Percentiles rank a stretch among this genome's conserved stretches.
phyloP scores from a whole-genome alignment of 352 stramenopile species.

The Pythium insidiosum region DNA sequence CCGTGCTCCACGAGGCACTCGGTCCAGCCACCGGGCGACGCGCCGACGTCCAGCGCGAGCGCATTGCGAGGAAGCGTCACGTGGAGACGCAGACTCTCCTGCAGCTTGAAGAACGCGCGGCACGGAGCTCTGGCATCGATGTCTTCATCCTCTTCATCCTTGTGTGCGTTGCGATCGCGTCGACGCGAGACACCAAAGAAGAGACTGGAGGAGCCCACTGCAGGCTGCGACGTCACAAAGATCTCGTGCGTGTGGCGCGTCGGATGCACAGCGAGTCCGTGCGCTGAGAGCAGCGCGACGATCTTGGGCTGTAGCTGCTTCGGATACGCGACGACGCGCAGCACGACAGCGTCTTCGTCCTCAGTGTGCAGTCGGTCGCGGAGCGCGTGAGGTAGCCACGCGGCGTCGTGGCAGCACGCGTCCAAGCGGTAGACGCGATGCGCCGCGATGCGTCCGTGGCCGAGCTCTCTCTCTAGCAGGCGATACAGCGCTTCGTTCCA shows the following conservation, averaged over 20 bases:
- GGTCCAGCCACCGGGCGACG: conserved; percentile 48
- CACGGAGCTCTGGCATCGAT: conserved; percentile 24
- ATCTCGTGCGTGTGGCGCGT: conserved; percentile 40
- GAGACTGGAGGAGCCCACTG: conserved; percentile 14
- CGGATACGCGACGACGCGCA: conserved; percentile 31
- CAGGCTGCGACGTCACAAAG: conserved; percentile 23
- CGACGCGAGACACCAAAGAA: conserved; percentile 24
- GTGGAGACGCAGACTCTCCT: conserved; percentile 28
- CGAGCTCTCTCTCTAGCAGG: conserved; percentile 6
- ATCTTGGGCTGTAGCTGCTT: conserved; percentile 26
- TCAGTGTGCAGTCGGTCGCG: neutral
- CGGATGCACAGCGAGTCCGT: conserved; percentile 27
- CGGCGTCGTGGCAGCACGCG: conserved; percentile 25
- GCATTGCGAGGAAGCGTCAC: conserved; percentile 12
- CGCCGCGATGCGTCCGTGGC: conserved; percentile 26
- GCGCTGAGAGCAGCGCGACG: conserved; percentile 16
- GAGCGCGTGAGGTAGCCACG: conserved; percentile 26
- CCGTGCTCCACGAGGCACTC: conserved; percentile 32
- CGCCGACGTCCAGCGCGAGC: conserved; percentile 39
- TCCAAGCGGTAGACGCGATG: conserved; percentile 48
- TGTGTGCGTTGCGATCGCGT: neutral
- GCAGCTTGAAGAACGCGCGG: conserved; percentile 48
- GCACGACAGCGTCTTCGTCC: conserved; percentile 3
- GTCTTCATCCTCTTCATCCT: neutral
- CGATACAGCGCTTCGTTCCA: conserved; percentile 7